Percentiles rank a stretch among this genome's conserved stretches.
These are phyloP conservation scores for Haemoproteus tartakovskyi DNA, from an alignment of 169 alveolate genomes.

Conservation along the genomic window DNA sequence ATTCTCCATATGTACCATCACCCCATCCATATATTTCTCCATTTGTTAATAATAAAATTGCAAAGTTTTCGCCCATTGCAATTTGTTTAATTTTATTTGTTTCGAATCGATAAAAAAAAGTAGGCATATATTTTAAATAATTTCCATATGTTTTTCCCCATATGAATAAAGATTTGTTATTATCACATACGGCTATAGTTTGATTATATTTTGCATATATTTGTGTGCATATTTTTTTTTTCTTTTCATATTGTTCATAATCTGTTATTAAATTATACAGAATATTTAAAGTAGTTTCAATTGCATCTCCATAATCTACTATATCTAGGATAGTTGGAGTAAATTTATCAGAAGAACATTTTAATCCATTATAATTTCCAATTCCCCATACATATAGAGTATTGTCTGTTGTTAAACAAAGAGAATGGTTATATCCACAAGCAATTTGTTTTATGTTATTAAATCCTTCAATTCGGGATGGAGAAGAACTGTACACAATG, in stretches of 20 bases:
- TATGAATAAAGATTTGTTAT: slow-evolving; percentile 66
- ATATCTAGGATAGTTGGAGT: slow-evolving; percentile 42
- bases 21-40: slow-evolving; percentile 79
- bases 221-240: slow-evolving; percentile 61
- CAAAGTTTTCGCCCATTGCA: slow-evolving; percentile 76
- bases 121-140: slow-evolving; percentile 70
- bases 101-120: slow-evolving; percentile 69
- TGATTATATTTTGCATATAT: slow-evolving; percentile 68
- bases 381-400: slow-evolving; percentile 76
- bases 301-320: slow-evolving; percentile 56
- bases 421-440: slow-evolving; percentile 75
- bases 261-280: slow-evolving; percentile 47
- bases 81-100: slow-evolving; percentile 68
- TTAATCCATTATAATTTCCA: slow-evolving; percentile 76
- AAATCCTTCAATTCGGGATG: slow-evolving; percentile 67
- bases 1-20: slow-evolving; percentile 81
- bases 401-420: slow-evolving; percentile 51
- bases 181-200: slow-evolving; percentile 73
- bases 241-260: slow-evolving; percentile 37
- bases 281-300: slow-evolving; percentile 49
- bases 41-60: slow-evolving; percentile 63
- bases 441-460: slow-evolving; percentile 65
- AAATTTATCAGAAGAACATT: slow-evolving; percentile 38
- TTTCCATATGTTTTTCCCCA: slow-evolving; percentile 79
- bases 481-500: slow-evolving; percentile 64